Evolutionary conservation across 2,329 filamentous ascomycete genomes (phyloP).

Genomic region (Trichoderma breve): DNA sequence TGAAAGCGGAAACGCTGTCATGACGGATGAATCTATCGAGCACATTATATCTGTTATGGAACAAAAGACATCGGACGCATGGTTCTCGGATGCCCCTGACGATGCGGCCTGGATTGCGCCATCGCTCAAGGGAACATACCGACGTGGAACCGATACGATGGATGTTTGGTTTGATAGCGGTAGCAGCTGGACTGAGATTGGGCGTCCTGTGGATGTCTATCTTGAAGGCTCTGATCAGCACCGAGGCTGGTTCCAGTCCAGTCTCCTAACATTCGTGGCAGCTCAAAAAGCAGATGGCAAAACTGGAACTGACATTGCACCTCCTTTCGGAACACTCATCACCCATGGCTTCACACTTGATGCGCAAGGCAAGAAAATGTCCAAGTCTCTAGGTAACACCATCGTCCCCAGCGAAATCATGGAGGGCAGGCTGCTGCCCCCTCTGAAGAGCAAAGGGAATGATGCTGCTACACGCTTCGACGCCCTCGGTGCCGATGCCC

Average conservation of each 20-base stretch:
- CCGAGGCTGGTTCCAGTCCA: conserved; percentile 97
- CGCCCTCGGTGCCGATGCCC: conserved; percentile 77
- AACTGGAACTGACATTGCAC: conserved; percentile 27
- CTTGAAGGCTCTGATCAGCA: conserved; percentile 95
- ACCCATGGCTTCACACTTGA: conserved; percentile 96
- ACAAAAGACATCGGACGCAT: conserved; percentile 79
- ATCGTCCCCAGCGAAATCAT: conserved; percentile 81
- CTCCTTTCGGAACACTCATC: conserved; percentile 86
- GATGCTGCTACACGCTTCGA: conserved; percentile 50
- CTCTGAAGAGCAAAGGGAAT: conserved; percentile 61
- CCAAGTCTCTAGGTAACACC: conserved; percentile 90
- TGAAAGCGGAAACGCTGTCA: conserved; percentile 67
- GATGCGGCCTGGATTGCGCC: conserved; percentile 75
- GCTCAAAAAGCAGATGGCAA: conserved; percentile 45
- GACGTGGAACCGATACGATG: conserved; percentile 90
- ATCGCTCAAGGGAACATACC: conserved; percentile 59
- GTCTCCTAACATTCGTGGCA: conserved; percentile 81
- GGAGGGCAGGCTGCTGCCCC: conserved; percentile 73
- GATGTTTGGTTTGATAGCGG: conserved; percentile 99
- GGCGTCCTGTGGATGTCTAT: conserved; percentile 73
- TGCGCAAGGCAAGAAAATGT: conserved; percentile 93
- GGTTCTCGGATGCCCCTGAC: conserved; percentile 81
- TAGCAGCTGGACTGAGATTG: conserved; percentile 75
- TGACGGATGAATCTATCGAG: conserved; percentile 73
- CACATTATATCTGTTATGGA: conserved; percentile 81